Conservation (phyloP, 306 rosid genomes). For the Hippophae tibetana region DNA sequence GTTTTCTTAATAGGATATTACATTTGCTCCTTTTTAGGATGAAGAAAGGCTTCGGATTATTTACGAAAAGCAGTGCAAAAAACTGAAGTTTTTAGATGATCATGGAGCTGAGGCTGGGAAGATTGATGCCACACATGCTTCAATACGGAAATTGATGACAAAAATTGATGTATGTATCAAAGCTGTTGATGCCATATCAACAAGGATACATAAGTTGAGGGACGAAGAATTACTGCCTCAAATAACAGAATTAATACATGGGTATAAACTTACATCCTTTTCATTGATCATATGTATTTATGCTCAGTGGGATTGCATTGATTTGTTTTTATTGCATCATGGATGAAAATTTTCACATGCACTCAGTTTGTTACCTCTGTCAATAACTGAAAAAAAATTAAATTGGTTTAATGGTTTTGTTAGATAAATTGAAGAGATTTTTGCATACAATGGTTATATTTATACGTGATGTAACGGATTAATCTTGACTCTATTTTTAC, state of each 20-base stretch:
- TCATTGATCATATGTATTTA: constrained; percentile 11
- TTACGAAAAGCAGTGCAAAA: constrained; percentile 77
- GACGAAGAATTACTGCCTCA: constrained; percentile 92
- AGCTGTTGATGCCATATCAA: constrained; percentile 67
- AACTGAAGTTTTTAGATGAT: constrained; percentile 62
- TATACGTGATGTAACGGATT: too few relatives aligned
- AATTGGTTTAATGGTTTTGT: too few relatives aligned
- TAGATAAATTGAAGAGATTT: too few relatives aligned
- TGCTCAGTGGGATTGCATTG: constrained; percentile 6
- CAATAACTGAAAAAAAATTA: too few relatives aligned
- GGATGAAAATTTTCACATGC: not conserved
- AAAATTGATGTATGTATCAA: constrained; percentile 74
- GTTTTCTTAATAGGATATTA: constrained; percentile 12
- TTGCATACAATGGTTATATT: too few relatives aligned
- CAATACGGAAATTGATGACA: constrained; percentile 63
- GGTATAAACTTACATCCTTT: constrained; percentile 49
- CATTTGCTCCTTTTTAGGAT: constrained; percentile 43
- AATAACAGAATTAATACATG: constrained; percentile 66
- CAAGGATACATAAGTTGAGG: constrained; percentile 71
- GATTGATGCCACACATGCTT: constrained; percentile 72
- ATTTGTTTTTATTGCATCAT: not conserved
- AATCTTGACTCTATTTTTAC: too few relatives aligned
- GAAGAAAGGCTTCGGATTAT: constrained; percentile 76
- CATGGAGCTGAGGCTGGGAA: constrained; percentile 81
- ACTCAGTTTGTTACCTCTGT: too few relatives aligned